Evolutionary conservation across 805 yeast species (phyloP), one percentile per base, ranked within the genome.

Genomic region (Candida loeiensis): DNA sequence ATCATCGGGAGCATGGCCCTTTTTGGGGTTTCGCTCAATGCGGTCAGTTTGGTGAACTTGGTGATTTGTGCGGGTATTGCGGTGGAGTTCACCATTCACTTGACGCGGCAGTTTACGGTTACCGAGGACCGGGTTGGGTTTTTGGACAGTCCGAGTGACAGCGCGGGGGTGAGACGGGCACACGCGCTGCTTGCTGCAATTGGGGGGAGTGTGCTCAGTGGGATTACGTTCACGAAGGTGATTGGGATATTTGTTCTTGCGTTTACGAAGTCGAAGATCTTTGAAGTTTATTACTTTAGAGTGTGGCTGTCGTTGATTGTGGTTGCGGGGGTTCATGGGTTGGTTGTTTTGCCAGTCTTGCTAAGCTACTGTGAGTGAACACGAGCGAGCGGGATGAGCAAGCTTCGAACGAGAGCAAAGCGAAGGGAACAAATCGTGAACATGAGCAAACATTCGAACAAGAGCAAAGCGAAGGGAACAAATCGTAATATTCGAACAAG

Each of bases 11-110:
- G 82, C 9, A 82, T 91, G 89, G 75, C 82, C 0, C 12, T 83
- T 4, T 80, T 88, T 79, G 74, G 72, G 0, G 81, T 91, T 18
- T 76, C 91, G 1, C 69, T 91, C 35, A 91, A 91, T 56, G 98
- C 96, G 0, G 87, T 91, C 3, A 79, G 91, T 44, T 67, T 93
- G 45, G 98, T 93, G 14, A 91, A 91, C 51, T 71, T 91, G 41
- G 74, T 93, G 25, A 91, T 91, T n/a, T 91, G 97, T 58, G 80
- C 84, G 2, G 99, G 99, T 0, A 66, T 91, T 26, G 90, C 93
- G 2, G 96, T 93, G 25, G 99, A 93, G 61, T 93, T 91, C 56
- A 88, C 96, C 44, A 77, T 85, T 24, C 98, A 91, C 59, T 74
- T 93, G 40, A 84, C 88, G 1, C 70, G 93, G 42, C 88, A 93